Conservation (phyloP, 2,329 filamentous ascomycete genomes). For the Fusarium concolor region DNA sequence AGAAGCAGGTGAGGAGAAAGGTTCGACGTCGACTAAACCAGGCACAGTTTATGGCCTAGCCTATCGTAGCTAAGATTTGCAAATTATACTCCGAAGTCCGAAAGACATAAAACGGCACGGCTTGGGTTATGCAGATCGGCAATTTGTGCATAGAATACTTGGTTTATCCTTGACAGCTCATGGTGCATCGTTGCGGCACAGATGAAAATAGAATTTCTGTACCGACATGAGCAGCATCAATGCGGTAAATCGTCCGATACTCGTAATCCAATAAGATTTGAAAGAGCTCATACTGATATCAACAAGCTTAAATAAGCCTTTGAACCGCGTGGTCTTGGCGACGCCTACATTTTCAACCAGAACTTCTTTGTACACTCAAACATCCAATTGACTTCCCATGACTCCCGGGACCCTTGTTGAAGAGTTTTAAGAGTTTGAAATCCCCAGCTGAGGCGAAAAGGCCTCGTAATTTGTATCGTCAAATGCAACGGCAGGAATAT, state of each 20-base stretch:
- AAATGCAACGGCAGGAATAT: too few relatives aligned
- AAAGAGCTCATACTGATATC: neutral
- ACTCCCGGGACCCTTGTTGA: neutral
- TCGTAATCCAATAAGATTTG: neutral
- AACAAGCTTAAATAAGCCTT: neutral
- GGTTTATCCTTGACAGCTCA: neutral
- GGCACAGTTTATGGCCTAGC: neutral
- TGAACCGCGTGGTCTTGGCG: neutral
- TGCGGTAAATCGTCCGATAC: neutral
- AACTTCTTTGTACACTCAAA: too few relatives aligned
- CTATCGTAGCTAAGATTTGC: conserved; percentile 5
- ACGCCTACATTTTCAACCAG: too few relatives aligned
- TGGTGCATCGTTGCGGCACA: neutral
- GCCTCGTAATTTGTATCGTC: too few relatives aligned
- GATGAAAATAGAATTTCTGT: neutral
- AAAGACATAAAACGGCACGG: neutral
- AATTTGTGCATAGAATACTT: neutral
- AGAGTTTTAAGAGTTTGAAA: neutral
- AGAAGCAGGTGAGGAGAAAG: neutral
- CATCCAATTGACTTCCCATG: neutral
- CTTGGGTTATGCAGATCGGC: neutral
- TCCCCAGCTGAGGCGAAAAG: neutral
- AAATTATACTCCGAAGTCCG: neutral
- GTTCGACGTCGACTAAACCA: conserved; percentile 12
- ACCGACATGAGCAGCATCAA: neutral